phyloP scores from a whole-genome alignment of 2,329 filamentous ascomycete species.

The Mycosphaerella sp. region DNA sequence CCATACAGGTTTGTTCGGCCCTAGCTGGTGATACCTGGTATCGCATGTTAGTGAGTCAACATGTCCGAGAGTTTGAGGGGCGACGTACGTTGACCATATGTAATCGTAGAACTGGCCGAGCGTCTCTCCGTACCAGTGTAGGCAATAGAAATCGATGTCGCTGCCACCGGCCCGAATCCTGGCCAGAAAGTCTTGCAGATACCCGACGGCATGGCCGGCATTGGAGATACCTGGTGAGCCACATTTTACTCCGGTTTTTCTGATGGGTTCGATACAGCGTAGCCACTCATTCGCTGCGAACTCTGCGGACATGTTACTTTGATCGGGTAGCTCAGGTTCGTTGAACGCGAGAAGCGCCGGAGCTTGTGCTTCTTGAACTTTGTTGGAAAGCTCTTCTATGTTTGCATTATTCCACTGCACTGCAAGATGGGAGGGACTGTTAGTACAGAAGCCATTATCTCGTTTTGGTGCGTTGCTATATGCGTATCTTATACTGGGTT shows the following conservation, averaged over 20 bases:
- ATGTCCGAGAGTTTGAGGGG: background rate
- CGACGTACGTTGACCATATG: conserved; percentile 28
- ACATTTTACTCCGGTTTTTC: conserved; percentile 22
- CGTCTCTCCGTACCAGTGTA: conserved; percentile 31
- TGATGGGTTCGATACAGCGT: conserved; percentile 28
- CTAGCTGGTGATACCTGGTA: conserved; percentile 22
- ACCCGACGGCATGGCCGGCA: conserved; percentile 27
- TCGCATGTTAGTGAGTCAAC: background rate
- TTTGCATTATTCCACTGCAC: conserved; percentile 32
- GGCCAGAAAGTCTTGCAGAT: conserved; percentile 27
- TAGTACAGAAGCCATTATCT: no score
- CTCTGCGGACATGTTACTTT: conserved; percentile 29
- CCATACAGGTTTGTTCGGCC: conserved; percentile 29
- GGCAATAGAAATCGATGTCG: conserved; percentile 31
- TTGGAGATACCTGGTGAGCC: conserved; percentile 31
- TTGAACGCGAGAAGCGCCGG: conserved; percentile 27
- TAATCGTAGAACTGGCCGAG: conserved; percentile 33
- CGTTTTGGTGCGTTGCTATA: no score
- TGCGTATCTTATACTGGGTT: no score
- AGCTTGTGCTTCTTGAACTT: conserved; percentile 16
- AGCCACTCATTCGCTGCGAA: conserved; percentile 29
- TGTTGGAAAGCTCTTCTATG: conserved; percentile 25
- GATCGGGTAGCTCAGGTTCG: conserved; percentile 32
- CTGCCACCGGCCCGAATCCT: conserved; percentile 23
- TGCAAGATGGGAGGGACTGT: no score